These are phyloP conservation scores for Mortierella sp. DNA, from an alignment of 371 early-diverging fungal genomes.

Conservation along the genomic window DNA sequence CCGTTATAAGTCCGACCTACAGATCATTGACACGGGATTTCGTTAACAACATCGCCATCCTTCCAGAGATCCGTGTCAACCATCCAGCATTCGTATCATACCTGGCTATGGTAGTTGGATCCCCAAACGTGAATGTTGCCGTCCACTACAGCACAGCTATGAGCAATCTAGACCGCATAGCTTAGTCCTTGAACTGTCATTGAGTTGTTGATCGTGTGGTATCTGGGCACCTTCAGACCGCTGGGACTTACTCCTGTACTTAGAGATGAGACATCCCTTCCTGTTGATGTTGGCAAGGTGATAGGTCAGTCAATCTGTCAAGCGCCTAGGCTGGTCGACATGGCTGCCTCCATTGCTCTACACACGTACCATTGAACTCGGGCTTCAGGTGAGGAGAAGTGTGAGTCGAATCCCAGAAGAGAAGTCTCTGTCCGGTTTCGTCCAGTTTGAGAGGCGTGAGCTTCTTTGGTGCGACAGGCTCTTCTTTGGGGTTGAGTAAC, in stretches of 20 bases:
- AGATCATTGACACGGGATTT: too few relatives aligned
- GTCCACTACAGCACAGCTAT: slow-evolving; percentile 49
- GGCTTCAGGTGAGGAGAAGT: slow-evolving; percentile 41
- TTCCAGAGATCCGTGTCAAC: too few relatives aligned
- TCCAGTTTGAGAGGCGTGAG: slow-evolving; percentile 39
- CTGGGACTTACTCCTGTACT: slow-evolving; percentile 47
- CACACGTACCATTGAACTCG: slow-evolving; percentile 46
- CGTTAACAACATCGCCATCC: too few relatives aligned
- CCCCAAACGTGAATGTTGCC: slow-evolving; percentile 54
- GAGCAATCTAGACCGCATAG: slow-evolving; percentile 27
- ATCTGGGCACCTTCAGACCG: not conserved
- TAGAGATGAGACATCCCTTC: slow-evolving; percentile 27
- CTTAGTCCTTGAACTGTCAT: too few relatives aligned
- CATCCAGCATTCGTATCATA: too few relatives aligned
- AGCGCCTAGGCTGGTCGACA: too few relatives aligned
- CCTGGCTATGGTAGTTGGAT: slow-evolving; percentile 52
- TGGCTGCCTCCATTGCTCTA: too few relatives aligned
- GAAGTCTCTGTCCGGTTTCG: slow-evolving; percentile 24
- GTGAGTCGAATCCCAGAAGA: slow-evolving; percentile 54
- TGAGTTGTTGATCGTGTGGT: too few relatives aligned
- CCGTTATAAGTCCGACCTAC: slow-evolving; percentile 50
- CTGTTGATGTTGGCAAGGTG: slow-evolving; percentile 15
- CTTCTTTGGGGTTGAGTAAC: slow-evolving; percentile 52
- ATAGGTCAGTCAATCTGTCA: too few relatives aligned
- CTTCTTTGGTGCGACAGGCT: slow-evolving; percentile 29